Evolutionary conservation across 768 basidiomycete species (phyloP).

Genomic region (Lactarius akahatsu): DNA sequence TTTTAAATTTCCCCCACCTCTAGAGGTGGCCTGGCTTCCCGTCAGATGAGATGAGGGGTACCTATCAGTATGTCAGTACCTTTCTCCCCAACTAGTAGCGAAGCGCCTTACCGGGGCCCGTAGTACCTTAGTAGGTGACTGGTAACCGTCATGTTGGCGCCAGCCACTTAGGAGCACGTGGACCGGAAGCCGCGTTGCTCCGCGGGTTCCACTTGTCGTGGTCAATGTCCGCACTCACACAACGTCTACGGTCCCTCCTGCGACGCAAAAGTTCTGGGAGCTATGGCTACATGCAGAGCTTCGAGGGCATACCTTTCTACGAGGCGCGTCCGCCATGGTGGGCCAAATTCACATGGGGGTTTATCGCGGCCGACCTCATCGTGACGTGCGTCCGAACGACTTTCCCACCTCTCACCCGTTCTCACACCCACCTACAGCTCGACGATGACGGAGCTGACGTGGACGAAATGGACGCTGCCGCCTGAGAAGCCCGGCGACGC

Average conservation of each 20-base stretch:
- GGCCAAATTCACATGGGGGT: constrained; percentile 26
- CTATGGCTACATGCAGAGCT: constrained; percentile 15
- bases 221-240: constrained; percentile 9
- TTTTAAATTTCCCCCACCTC: too few relatives aligned
- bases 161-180: neutral
- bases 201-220: neutral
- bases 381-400: constrained; percentile 24
- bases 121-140: too few relatives aligned
- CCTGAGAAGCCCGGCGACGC: constrained; percentile 20
- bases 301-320: constrained; percentile 21
- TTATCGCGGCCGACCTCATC: constrained; percentile 28
- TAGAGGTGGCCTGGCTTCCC: neutral
- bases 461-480: constrained; percentile 26
- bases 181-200: neutral
- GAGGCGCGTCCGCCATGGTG: constrained; percentile 27
- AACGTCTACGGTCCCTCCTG: constrained; percentile 17
- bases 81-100: neutral
- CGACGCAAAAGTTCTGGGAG: constrained; percentile 8
- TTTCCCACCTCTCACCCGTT: neutral
- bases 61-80: too few relatives aligned
- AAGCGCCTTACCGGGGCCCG: too few relatives aligned
- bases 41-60: neutral
- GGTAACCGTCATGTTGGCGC: neutral
- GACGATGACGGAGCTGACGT: constrained; percentile 30
- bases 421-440: constrained; percentile 18